Evolutionary conservation across 164 flowering plant genomes (phyloP), one percentile per base, ranked within the genome.

Genomic region (Cinnamomum chago): DNA sequence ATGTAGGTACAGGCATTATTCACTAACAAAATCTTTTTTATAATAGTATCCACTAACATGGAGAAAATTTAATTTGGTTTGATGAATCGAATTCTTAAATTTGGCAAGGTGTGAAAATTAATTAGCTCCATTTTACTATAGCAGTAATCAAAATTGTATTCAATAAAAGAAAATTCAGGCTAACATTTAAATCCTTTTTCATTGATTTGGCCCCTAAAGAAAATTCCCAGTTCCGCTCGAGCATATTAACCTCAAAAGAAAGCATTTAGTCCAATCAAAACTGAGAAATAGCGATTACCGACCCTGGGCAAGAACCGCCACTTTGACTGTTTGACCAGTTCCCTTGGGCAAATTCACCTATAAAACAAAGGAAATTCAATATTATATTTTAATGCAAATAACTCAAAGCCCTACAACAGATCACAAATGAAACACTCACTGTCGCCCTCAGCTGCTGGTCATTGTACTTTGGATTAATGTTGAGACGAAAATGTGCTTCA

Each of bases 251-350:
- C n/a, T 18, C 60, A 17, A 55, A 55, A 55, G 60, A 40, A 7
- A 55, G 60, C 60, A 55, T 55, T 40, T 55, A 14, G 20, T 55
- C 6, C n/a, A 55, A 20, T 14, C 20, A 20, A 55, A 5, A 12
- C 60, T 14, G 6, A 15, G 60, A 55, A 55, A 14, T 14, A 55
- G 13, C 24, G 23, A 66, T 10, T 14, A 76, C 80, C 47, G 24
- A 94, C 99, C 99, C 87, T 94, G 99, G 23, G 99, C 83, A 74
- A 94, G 97, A 75, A 96, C 99, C 75, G 98, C 99, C 70, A 96
- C 89, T 82, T 80, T 90, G 75, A 94, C 89, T 35, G 87, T 82
- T 80, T 90, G 90, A 73, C 99, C 99, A 76, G 99, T 92, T 82
- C 99, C 99, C 86, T 96, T 96, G 30, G 99, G 99, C 83, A 96